Evolutionary conservation across 441 rosid species (phyloP).

Genomic region (Populus trichocarpa): DNA sequence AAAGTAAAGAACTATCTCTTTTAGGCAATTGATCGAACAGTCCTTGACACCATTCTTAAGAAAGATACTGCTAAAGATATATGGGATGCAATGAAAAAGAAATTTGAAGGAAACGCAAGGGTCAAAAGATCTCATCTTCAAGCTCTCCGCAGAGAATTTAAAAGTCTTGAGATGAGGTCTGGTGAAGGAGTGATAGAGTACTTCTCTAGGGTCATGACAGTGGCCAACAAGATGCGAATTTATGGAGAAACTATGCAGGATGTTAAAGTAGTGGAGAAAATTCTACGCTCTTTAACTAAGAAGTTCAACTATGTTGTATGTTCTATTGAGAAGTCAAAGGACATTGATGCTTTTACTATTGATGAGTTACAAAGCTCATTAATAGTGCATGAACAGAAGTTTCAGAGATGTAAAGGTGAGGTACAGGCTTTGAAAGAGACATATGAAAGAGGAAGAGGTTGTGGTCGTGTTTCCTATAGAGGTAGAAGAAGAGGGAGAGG

Average conservation of each 20-base stretch:
- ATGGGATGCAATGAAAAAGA: too few species aligned
- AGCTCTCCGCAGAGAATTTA: too few species aligned
- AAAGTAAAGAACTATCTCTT: too few species aligned
- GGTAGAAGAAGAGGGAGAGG: conserved; percentile 5
- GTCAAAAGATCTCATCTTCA: too few species aligned
- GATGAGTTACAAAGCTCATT: conserved; percentile 10
- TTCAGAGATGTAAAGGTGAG: neutral
- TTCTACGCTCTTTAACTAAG: neutral
- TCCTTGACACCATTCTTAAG: too few species aligned
- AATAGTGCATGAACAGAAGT: neutral
- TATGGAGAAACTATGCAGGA: conserved; percentile 5
- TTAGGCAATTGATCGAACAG: too few species aligned
- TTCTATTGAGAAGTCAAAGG: conserved; percentile 9
- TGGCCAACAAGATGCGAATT: neutral
- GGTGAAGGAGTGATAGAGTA: too few species aligned
- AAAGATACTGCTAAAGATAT: too few species aligned
- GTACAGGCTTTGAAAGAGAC: neutral
- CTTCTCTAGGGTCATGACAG: too few species aligned
- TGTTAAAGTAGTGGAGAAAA: neutral
- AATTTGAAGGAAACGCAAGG: too few species aligned
- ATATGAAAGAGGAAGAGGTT: neutral
- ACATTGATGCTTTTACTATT: neutral
- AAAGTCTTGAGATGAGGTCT: too few species aligned
- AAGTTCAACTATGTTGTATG: conserved; percentile 9
- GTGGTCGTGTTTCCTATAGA: neutral